Conservation (phyloP, 2,329 filamentous ascomycete species). For the Bretziella fagacearum region DNA sequence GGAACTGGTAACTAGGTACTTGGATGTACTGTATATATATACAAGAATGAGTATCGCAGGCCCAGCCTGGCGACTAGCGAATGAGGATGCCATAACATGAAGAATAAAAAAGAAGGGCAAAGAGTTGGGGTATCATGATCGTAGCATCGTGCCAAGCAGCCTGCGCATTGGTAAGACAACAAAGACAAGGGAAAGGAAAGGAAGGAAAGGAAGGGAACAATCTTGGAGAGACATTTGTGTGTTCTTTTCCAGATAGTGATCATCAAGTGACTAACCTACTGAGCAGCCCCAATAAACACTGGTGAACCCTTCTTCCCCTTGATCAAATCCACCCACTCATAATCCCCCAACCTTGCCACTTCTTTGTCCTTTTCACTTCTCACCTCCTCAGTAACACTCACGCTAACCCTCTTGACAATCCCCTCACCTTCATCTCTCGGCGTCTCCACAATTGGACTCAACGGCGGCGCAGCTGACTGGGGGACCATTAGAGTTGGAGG, state of each 20-base stretch:
- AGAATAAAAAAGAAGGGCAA: not conserved
- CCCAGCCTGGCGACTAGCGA: not conserved
- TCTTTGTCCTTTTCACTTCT: slow-evolving; percentile 7
- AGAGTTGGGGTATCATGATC: slow-evolving; percentile 1
- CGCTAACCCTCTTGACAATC: slow-evolving; percentile 14
- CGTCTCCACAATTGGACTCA: slow-evolving; percentile 4
- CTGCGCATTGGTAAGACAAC: not conserved
- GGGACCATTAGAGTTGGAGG: not conserved
- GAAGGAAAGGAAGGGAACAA: too few relatives aligned
- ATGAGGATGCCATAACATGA: too few relatives aligned
- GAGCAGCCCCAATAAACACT: not conserved
- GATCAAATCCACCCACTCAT: slow-evolving; percentile 7
- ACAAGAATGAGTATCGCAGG: not conserved
- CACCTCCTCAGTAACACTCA: slow-evolving; percentile 13
- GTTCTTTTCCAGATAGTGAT: too few relatives aligned
- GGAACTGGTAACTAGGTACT: too few relatives aligned
- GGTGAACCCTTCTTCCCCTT: not conserved
- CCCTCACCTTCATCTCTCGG: not conserved
- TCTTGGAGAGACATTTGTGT: too few relatives aligned
- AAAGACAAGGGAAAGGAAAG: not conserved
- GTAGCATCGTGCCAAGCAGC: not conserved
- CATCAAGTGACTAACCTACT: not conserved
- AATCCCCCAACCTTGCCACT: not conserved
- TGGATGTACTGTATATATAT: too few relatives aligned
- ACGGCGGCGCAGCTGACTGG: not conserved